Evolutionary conservation across 768 basidiomycete species (phyloP).

Genomic region (Sarcodon sp.): DNA sequence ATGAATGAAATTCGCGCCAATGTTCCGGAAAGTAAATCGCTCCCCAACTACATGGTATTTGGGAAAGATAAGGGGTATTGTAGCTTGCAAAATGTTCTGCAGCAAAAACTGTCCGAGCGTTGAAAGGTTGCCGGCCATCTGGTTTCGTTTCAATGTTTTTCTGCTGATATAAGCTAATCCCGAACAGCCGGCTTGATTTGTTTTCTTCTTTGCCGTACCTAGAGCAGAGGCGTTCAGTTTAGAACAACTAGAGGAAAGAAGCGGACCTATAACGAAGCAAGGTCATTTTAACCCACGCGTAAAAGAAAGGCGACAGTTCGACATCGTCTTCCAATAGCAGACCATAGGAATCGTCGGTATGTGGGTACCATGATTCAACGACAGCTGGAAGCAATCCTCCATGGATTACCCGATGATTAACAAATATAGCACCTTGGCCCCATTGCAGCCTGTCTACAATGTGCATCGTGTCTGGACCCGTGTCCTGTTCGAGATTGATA

Average conservation of each 20-base stretch:
- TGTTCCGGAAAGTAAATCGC: slow-evolving; percentile 83
- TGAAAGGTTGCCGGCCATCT: slow-evolving; percentile 54
- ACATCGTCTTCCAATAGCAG: slow-evolving; percentile 79
- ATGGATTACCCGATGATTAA: slow-evolving; percentile 66
- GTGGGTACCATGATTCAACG: slow-evolving; percentile 85
- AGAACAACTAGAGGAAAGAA: not conserved
- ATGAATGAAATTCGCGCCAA: slow-evolving; percentile 80
- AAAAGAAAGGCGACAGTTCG: slow-evolving; percentile 75
- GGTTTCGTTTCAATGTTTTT: slow-evolving; percentile 66
- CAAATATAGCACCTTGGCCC: slow-evolving; percentile 42
- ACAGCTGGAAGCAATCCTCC: slow-evolving; percentile 75
- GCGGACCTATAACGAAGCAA: slow-evolving; percentile 60
- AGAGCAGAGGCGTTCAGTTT: not conserved
- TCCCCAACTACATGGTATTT: slow-evolving; percentile 87
- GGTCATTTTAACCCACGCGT: slow-evolving; percentile 77
- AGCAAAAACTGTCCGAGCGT: slow-evolving; percentile 48
- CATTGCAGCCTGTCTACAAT: slow-evolving; percentile 41
- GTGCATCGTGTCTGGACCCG: slow-evolving; percentile 45
- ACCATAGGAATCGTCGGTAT: slow-evolving; percentile 59
- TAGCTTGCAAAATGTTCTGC: slow-evolving; percentile 23
- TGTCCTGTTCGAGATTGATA: slow-evolving; percentile 67
- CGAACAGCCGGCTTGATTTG: slow-evolving; percentile 43
- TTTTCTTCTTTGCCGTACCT: slow-evolving; percentile 42
- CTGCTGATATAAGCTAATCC: slow-evolving; percentile 80
- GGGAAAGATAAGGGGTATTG: slow-evolving; percentile 67